phyloP scores from a whole-genome alignment of 495 filamentous ascomycete species.

The Aspergillus funiculosus region DNA sequence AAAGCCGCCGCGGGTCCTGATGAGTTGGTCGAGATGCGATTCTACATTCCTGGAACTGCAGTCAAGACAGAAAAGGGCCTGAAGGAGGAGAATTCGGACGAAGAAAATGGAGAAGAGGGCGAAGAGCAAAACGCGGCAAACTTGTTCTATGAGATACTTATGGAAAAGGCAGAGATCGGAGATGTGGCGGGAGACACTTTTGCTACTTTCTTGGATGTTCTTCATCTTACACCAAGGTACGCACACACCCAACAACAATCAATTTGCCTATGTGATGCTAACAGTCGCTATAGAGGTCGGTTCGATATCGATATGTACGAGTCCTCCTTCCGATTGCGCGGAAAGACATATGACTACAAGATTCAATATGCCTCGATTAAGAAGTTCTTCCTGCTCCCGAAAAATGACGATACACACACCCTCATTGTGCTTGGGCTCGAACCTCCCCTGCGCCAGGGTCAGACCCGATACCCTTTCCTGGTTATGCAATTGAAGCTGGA shows the following conservation, averaged over 20 bases:
- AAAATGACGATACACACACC: slow-evolving; percentile 91
- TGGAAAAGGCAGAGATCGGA: slow-evolving; percentile 98
- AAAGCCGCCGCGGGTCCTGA: slow-evolving; percentile 85
- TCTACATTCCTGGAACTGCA: slow-evolving; percentile 93
- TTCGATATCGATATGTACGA: slow-evolving; percentile 99
- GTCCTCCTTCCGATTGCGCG: slow-evolving; percentile 90
- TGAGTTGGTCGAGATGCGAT: slow-evolving; percentile 95
- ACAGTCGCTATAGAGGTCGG: slow-evolving; percentile 66
- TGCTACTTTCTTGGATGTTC: slow-evolving; percentile 92
- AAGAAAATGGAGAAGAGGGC: slow-evolving; percentile 64
- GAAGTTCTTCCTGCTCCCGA: slow-evolving; percentile 97
- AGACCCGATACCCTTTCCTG: slow-evolving; percentile 96
- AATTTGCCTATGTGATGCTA: slow-evolving; percentile 5
- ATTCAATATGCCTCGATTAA: slow-evolving; percentile 96
- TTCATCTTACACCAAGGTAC: slow-evolving; percentile 94
- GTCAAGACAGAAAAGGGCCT: slow-evolving; percentile 70
- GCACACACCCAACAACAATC: slow-evolving; percentile 29
- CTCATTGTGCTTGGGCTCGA: slow-evolving; percentile 95
- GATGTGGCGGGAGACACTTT: slow-evolving; percentile 96
- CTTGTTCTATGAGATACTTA: slow-evolving; percentile 92
- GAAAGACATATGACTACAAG: slow-evolving; percentile 99
- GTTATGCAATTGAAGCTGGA: slow-evolving; percentile 99
- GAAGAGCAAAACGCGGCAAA: slow-evolving; percentile 82
- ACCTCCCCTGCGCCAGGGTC: slow-evolving; percentile 92
- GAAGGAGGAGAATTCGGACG: slow-evolving; percentile 58